Evolutionary conservation across 441 rosid species (phyloP).

Genomic region (Hura crepitans): DNA sequence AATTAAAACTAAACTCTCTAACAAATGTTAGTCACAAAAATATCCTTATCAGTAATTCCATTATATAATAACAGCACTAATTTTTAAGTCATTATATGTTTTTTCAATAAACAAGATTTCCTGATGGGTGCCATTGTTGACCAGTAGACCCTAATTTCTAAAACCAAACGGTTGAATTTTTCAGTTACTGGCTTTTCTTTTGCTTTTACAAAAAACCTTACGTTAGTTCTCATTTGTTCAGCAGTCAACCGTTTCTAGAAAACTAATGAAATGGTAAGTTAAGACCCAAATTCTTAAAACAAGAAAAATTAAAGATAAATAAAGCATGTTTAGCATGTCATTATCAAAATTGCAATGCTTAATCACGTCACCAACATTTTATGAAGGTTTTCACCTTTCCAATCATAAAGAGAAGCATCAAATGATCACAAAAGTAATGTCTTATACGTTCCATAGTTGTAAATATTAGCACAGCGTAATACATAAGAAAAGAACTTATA

Average conservation of each 20-base stretch:
- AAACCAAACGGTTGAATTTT: no score
- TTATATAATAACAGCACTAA: no score
- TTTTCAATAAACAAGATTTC: no score
- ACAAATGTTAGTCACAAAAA: no score
- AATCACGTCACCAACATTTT: background rate
- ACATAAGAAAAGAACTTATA: background rate
- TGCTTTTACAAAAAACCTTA: no score
- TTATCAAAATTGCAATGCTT: background rate
- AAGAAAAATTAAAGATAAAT: background rate
- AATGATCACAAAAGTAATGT: background rate
- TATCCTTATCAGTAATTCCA: no score
- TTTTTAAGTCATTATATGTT: no score
- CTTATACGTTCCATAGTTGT: background rate
- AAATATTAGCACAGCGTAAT: background rate
- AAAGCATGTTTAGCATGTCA: background rate
- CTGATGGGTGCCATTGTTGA: no score
- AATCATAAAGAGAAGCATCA: background rate
- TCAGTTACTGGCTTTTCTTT: no score
- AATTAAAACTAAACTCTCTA: no score
- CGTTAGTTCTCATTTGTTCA: no score
- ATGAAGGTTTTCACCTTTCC: background rate
- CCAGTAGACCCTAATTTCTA: no score
- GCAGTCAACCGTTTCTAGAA: background rate
- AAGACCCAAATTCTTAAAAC: background rate
- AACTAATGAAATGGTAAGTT: background rate